These are phyloP conservation scores for Backusella mclennaniae DNA, from an alignment of 192 early-diverging fungal species.

Conservation along the genomic window DNA sequence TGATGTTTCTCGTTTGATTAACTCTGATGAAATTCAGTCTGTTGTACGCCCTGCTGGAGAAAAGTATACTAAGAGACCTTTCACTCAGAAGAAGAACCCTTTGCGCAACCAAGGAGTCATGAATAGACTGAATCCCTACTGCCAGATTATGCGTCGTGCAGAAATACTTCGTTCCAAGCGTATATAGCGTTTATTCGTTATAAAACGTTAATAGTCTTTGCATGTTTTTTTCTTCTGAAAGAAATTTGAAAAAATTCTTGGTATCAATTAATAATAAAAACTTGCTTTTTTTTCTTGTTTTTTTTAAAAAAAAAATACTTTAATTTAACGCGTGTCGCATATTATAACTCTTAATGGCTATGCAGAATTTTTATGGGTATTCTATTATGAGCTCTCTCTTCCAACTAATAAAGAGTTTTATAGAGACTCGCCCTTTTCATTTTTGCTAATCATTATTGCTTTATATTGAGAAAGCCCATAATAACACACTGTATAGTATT, in stretches of 20 bases:
- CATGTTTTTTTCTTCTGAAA: not conserved
- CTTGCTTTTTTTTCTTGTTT: not conserved
- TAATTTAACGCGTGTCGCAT: too few relatives aligned
- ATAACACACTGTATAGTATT: not conserved
- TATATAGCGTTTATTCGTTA: not conserved
- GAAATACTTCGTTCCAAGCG: slow-evolving; percentile 47
- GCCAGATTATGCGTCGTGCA: slow-evolving; percentile 80
- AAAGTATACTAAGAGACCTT: slow-evolving; percentile 82
- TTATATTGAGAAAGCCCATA: too few relatives aligned
- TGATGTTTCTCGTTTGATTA: slow-evolving; percentile 93
- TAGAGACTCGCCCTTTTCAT: too few relatives aligned
- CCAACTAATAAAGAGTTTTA: too few relatives aligned
- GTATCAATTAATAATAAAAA: not conserved
- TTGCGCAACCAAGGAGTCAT: slow-evolving; percentile 89
- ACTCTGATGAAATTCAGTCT: slow-evolving; percentile 94
- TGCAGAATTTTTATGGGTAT: too few relatives aligned
- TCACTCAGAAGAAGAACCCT: slow-evolving; percentile 99
- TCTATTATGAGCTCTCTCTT: too few relatives aligned
- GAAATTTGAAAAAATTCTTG: too few relatives aligned
- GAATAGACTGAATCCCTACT: slow-evolving; percentile 96
- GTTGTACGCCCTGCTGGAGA: slow-evolving; percentile 82
- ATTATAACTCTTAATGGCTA: too few relatives aligned
- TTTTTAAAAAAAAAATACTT: too few relatives aligned
- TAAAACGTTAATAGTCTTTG: not conserved
- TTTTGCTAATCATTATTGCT: too few relatives aligned